Evolutionary conservation across 257 asterid genomes (phyloP), one percentile per base, ranked within the genome.

Genomic region (Nicotiana benthamiana): DNA sequence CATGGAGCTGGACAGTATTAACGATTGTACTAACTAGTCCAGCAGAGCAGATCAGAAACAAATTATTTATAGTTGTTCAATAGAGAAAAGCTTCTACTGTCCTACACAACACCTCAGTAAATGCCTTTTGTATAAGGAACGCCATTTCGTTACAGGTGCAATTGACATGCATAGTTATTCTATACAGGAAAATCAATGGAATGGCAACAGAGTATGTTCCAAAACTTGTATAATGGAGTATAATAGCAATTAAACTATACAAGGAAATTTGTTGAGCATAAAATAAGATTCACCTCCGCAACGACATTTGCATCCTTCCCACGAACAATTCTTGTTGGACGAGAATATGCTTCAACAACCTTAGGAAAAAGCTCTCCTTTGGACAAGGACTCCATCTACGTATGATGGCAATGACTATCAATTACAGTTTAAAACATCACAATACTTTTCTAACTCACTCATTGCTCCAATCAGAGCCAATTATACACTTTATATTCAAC

Each of bases 241-340:
- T 72, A 72, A 72, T 46, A 59, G 60, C 43, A 74, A 24, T 12
- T 60, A 83, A 63, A 56, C 9, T 79, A 56, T 22, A 54, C 36
- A 77, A 66, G 36, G 26, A 77, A 54, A 16, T 34, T 26, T 16
- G 16, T 24, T 18, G 65, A 61, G 60, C 78, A 40, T 52, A 78
- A 26, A 36, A 80, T 32, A 65, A 57, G 77, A 79, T 13, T 78
- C 87, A 95, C 99, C 97, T 89, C 90, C 79, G 82, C 75, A 84
- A 88, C 86, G 83, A 88, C 87, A 70, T 85, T 82, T 82, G 90
- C 79, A 83, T 93, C 93, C 89, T 95, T 92, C 68, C 97, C 97
- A 26, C 97, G 98, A 68, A 92, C 96, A 85, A 95, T 95, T 86
- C 98, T 93, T 72, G 97, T 89, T 70, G 99, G 99, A 65, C 99